These are phyloP conservation scores for Pontederia paniculata DNA, from an alignment of 176 grass and related monocot genomes.

Conservation along the genomic window DNA sequence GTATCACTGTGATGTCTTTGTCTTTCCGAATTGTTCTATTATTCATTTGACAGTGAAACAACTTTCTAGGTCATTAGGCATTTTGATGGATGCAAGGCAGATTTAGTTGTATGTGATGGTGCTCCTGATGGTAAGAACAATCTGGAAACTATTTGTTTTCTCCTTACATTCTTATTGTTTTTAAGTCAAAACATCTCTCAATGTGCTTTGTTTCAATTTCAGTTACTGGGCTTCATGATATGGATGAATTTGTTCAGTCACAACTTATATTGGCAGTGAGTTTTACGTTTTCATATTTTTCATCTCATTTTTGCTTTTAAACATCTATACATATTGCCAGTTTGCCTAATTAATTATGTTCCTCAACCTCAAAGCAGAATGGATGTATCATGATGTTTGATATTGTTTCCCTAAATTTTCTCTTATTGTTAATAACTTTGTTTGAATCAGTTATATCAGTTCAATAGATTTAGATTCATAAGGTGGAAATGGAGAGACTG, in stretches of 20 bases:
- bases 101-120: conserved; percentile 83
- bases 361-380: too few relatives aligned
- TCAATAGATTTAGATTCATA: too few relatives aligned
- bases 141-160: neutral
- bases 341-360: too few relatives aligned
- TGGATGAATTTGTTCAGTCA: conserved; percentile 98
- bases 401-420: too few relatives aligned
- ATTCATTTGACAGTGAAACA: conserved; percentile 7
- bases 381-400: too few relatives aligned
- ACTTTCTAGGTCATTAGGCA: conserved; percentile 62
- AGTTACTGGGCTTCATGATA: conserved; percentile 96
- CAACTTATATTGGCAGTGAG: conserved; percentile 95
- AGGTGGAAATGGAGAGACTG: too few relatives aligned
- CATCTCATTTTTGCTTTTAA: conserved; percentile 1
- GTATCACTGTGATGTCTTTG: neutral
- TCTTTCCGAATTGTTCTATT: conserved; percentile 1
- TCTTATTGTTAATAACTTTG: too few relatives aligned
- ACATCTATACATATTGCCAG: neutral
- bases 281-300: neutral
- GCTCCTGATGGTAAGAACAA: conserved; percentile 74
- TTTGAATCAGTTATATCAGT: too few relatives aligned
- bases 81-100: conserved; percentile 96
- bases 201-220: conserved; percentile 20
- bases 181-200: neutral
- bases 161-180: conserved; percentile 2